Base-by-base conservation (phyloP, 768 basidiomycete genomes). In the Serendipita vermifera region DNA sequence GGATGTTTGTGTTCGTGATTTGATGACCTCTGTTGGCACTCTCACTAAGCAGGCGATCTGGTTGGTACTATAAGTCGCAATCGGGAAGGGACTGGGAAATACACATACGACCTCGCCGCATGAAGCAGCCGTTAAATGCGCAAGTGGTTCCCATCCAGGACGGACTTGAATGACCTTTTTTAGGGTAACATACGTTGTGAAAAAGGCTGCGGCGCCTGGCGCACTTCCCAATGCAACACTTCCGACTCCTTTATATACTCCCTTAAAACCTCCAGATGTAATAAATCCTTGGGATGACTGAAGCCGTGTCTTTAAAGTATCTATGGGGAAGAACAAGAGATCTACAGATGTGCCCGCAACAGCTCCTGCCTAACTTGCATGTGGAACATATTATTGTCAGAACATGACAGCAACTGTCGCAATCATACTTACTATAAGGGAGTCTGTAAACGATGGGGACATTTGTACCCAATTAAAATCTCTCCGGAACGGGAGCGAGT, bases 121-220 rank as follows among this genome's bases (percentile, higher is more conserved):
- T 3, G 72, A 74, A 1, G 73, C 75, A 4, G 79, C 68, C 2
- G 77, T 26, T 71, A 81, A 76, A 62, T 85, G 77, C 32, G 76
- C 78, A 31, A 91, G 64, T 0, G 90, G 83, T 1, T 77, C 74
- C 27, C 90, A 73, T 35, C 80, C 69, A 1, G 76, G 72, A 0
- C 78, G 71, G 2, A 82, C 63, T 0, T 90, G 87, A 0, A 90
- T 66, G n/a, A 66, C 69, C 55, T 77, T 76, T 68, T 99, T 99
- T 62, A 93, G 74, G 4, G 80, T 78, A 64, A 98, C 93, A 66
- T 99, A 99, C 0, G 83, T 87, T 17, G 87, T 85, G 69, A 99
- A 99, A 75, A 99, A 99, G 0, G 80, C 79, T 3, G 93, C 92
- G 57, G 96, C 96, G 69, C 94, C 93, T 0, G 94, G 94, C 15